These are phyloP conservation scores for Prunus fruticosa DNA, from an alignment of 306 rosid genomes.

Conservation along the genomic window DNA sequence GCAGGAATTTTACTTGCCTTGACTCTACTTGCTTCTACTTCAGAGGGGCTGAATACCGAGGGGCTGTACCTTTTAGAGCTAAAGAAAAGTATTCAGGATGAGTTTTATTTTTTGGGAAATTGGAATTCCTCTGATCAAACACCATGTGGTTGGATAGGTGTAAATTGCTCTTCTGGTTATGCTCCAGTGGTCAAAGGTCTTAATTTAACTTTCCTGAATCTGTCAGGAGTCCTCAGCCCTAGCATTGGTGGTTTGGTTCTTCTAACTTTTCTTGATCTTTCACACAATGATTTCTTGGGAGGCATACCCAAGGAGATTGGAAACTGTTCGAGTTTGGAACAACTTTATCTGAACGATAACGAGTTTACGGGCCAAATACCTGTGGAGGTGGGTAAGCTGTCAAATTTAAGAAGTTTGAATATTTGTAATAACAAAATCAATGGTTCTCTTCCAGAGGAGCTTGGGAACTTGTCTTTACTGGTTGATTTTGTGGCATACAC, in stretches of 20 bases:
- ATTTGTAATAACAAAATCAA: conserved; percentile 71
- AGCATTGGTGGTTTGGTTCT: conserved; percentile 57
- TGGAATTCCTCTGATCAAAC: conserved; percentile 71
- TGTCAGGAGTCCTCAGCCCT: conserved; percentile 63
- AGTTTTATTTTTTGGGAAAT: conserved; percentile 32
- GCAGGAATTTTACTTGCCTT: conserved; percentile 41
- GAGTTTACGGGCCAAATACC: conserved; percentile 68
- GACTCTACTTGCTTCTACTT: conserved; percentile 39
- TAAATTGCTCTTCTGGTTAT: conserved; percentile 48
- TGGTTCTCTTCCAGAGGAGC: conserved; percentile 64
- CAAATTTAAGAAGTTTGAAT: conserved; percentile 56
- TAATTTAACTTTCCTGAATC: conserved; percentile 50
- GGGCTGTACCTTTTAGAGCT: conserved; percentile 65
- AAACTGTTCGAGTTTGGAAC: conserved; percentile 50
- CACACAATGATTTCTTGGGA: conserved; percentile 56
- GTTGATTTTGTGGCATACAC: conserved; percentile 75
- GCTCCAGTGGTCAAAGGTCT: conserved; percentile 56
- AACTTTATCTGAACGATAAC: conserved; percentile 65
- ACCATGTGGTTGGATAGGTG: conserved; percentile 85
- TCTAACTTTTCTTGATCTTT: conserved; percentile 56
- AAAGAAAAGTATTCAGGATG: conserved; percentile 53
- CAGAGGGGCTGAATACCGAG: conserved; percentile 76
- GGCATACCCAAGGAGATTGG: conserved; percentile 73
- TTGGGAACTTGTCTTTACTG: conserved; percentile 68
- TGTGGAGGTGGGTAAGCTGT: conserved; percentile 55